A percentile compares a stretch with the other conserved stretches of the same genome.
These are phyloP conservation scores for Naganishia kalamii DNA, from an alignment of 768 basidiomycete genomes.

Conservation along the genomic window DNA sequence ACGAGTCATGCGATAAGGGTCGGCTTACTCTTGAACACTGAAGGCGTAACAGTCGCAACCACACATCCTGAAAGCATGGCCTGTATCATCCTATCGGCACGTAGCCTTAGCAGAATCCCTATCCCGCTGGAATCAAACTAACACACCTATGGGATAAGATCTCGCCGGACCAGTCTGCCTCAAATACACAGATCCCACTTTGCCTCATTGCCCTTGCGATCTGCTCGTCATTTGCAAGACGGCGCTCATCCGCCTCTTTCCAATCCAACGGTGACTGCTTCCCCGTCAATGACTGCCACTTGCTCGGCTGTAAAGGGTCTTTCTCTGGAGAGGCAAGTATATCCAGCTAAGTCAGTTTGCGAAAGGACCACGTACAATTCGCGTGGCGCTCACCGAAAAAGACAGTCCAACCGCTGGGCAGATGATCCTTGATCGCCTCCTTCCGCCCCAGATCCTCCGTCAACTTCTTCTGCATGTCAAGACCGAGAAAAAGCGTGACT, in stretches of 20 bases:
- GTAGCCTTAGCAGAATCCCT: too few species aligned
- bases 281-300: not conserved
- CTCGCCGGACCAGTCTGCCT: not conserved
- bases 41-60: conserved; percentile 27
- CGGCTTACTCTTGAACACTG: conserved; percentile 24
- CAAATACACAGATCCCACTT: conserved; percentile 7
- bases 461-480: not conserved
- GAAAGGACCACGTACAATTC: not conserved
- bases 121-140: too few species aligned
- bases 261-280: not conserved
- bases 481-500: not conserved
- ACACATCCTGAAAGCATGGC: conserved; percentile 31
- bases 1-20: not conserved
- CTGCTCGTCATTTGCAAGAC: not conserved
- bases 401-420: conserved; percentile 9
- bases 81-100: conserved; percentile 24
- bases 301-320: not conserved
- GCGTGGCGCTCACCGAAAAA: not conserved
- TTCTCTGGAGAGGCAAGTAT: not conserved
- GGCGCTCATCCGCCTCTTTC: not conserved
- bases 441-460: not conserved
- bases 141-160: not conserved
- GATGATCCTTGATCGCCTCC: not conserved
- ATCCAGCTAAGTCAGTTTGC: not conserved
- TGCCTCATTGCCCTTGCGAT: not conserved